A percentile compares a stretch with the other conserved stretches of the same genome.
phyloP scores from a whole-genome alignment of 1,284 basidiomycete species.

The Sporisorium iseilematis-ciliati region DNA sequence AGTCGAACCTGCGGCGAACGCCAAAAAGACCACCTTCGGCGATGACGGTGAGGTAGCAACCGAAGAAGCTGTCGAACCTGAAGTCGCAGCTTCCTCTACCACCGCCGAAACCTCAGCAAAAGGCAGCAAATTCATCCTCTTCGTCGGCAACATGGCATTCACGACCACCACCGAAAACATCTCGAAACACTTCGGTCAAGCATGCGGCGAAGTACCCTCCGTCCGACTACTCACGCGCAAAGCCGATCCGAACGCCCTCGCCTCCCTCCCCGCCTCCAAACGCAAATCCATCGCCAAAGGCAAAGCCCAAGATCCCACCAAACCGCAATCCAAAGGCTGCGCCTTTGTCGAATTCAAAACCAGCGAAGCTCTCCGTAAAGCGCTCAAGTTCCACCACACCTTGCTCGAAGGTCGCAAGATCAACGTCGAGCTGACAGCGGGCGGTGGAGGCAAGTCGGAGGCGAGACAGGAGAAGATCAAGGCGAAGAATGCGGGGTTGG shows the following conservation, averaged over 20 bases:
- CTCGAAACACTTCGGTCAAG: slow-evolving; percentile 59
- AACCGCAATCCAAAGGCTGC: slow-evolving; percentile 62
- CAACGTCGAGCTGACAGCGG: slow-evolving; percentile 68
- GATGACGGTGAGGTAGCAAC: slow-evolving; percentile 42
- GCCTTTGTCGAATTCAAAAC: slow-evolving; percentile 67
- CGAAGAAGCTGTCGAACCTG: slow-evolving; percentile 21
- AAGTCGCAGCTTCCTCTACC: neutral
- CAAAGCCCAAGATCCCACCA: slow-evolving; percentile 62
- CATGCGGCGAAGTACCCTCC: slow-evolving; percentile 63
- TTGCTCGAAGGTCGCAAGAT: slow-evolving; percentile 65
- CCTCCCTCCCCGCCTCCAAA: slow-evolving; percentile 60
- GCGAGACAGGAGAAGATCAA: slow-evolving; percentile 64
- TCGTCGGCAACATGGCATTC: slow-evolving; percentile 69
- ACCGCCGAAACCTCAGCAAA: slow-evolving; percentile 16
- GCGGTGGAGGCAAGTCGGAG: slow-evolving; percentile 65
- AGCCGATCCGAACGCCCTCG: slow-evolving; percentile 50
- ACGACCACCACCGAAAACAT: slow-evolving; percentile 59
- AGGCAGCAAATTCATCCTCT: slow-evolving; percentile 60
- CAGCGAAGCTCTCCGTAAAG: slow-evolving; percentile 58
- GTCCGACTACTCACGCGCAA: slow-evolving; percentile 66
- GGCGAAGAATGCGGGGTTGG: slow-evolving; percentile 63
- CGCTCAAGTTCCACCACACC: slow-evolving; percentile 67
- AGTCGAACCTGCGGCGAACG: slow-evolving; percentile 11
- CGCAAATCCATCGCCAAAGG: slow-evolving; percentile 68
- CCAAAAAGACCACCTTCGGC: slow-evolving; percentile 49